phyloP scores from a whole-genome alignment of 2,329 filamentous ascomycete genomes.

The Microsporum canis region DNA sequence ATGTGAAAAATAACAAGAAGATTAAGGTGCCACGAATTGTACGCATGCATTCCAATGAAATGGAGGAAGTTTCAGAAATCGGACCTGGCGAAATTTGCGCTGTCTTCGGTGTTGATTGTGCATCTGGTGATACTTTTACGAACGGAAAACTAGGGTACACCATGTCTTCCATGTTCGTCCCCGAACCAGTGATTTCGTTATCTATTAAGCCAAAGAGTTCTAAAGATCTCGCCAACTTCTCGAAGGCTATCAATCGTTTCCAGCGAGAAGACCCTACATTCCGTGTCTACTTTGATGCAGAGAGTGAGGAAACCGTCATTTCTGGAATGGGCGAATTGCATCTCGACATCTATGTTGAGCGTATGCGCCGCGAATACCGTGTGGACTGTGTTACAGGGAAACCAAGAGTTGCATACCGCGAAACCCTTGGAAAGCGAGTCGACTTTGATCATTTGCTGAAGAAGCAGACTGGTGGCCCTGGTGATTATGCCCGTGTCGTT shows the following conservation, averaged over 20 bases:
- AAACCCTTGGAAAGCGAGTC: constrained; percentile 70
- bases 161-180: constrained; percentile 95
- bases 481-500: constrained; percentile 86
- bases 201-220: constrained; percentile 93
- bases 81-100: constrained; percentile 96
- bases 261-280: constrained; percentile 97
- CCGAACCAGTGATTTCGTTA: constrained; percentile 93
- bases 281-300: constrained; percentile 79
- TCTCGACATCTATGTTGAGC: constrained; percentile 93
- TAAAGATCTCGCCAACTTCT: constrained; percentile 87
- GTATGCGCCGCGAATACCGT: constrained; percentile 91
- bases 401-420: constrained; percentile 91
- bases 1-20: constrained; percentile 88
- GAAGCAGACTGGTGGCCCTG: constrained; percentile 90
- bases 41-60: constrained; percentile 98
- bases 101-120: constrained; percentile 95
- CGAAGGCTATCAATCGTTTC: constrained; percentile 97
- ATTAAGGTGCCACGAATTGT: constrained; percentile 95
- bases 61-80: constrained; percentile 91
- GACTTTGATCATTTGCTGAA: constrained; percentile 89
- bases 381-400: constrained; percentile 93
- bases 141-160: constrained; percentile 85
- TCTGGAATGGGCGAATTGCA: constrained; percentile 97
- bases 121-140: constrained; percentile 95
- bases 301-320: constrained; percentile 94